A percentile compares a stretch with the other conserved stretches of the same genome.
These are phyloP conservation scores for Boletales sp. DNA, from an alignment of 768 basidiomycete species.

Conservation along the genomic window DNA sequence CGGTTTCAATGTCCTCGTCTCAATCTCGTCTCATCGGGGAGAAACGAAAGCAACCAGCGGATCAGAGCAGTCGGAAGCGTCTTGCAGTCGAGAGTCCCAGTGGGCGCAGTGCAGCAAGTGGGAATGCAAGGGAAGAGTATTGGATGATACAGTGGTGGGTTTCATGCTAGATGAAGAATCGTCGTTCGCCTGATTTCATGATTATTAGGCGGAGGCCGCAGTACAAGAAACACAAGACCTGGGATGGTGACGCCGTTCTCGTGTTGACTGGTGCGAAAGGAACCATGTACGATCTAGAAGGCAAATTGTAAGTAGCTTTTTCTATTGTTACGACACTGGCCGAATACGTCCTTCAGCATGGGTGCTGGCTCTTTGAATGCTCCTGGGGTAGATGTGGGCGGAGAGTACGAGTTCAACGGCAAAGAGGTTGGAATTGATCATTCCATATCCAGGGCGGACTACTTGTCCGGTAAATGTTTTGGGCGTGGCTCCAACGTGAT, in stretches of 20 bases:
- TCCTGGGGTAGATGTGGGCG: conserved; percentile 35
- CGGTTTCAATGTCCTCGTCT: conserved; percentile 18
- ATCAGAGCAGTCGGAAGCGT: conserved; percentile 27
- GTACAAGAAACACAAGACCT: conserved; percentile 82
- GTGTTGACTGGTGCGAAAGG: conserved; percentile 45
- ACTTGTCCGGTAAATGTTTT: conserved; percentile 64
- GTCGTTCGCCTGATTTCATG: neutral
- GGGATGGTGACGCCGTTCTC: conserved; percentile 82
- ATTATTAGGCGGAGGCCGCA: conserved; percentile 59
- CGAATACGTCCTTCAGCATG: conserved; percentile 37
- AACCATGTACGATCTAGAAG: conserved; percentile 58
- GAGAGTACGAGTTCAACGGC: conserved; percentile 40
- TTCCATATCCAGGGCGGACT: conserved; percentile 50
- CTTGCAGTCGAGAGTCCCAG: conserved; percentile 22
- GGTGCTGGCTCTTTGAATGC: conserved; percentile 46
- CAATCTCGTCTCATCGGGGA: conserved; percentile 20
- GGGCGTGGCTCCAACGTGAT: conserved; percentile 31
- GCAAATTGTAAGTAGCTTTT: conserved; percentile 50
- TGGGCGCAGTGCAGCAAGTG: conserved; percentile 6
- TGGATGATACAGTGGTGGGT: conserved; percentile 81
- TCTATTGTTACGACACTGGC: neutral
- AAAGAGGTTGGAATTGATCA: conserved; percentile 70
- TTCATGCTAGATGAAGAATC: neutral
- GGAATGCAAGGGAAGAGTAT: conserved; percentile 35
- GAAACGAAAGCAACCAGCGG: conserved; percentile 28